A percentile compares a stretch with the other conserved stretches of the same genome.
Conservation (phyloP, 805 yeast genomes). For the Ogataea philodendri region DNA sequence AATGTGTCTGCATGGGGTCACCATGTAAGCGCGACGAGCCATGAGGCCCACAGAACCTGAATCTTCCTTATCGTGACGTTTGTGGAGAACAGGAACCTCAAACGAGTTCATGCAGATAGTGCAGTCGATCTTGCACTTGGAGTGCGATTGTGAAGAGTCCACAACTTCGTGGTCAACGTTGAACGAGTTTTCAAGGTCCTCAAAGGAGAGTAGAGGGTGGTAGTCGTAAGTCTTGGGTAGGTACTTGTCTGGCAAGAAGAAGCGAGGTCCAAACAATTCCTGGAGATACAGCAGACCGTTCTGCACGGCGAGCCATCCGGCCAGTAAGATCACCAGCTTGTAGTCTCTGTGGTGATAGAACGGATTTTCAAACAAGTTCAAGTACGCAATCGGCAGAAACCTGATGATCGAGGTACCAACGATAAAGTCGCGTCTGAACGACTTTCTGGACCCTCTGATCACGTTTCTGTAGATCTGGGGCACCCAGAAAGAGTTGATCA, state of each 20-base stretch:
- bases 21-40: constrained; percentile 56
- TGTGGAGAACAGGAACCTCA: constrained; percentile 49
- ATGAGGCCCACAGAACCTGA: constrained; percentile 24
- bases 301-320: constrained; percentile 61
- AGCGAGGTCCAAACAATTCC: constrained; percentile 71
- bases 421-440: constrained; percentile 75
- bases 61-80: constrained; percentile 14
- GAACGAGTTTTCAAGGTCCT: constrained; percentile 63
- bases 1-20: constrained; percentile 88
- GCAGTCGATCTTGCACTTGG: constrained; percentile 65
- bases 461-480: constrained; percentile 86
- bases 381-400: constrained; percentile 61
- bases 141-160: constrained; percentile 31
- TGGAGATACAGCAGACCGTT: constrained; percentile 58
- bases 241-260: constrained; percentile 72
- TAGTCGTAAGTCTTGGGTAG: constrained; percentile 84
- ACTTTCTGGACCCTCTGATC: constrained; percentile 61
- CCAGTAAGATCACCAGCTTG: constrained; percentile 43
- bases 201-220: constrained; percentile 61
- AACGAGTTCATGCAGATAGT: constrained; percentile 86
- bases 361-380: constrained; percentile 50
- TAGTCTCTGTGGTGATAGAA: constrained; percentile 68
- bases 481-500: constrained; percentile 74
- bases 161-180: constrained; percentile 48
- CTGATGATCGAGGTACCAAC: constrained; percentile 63